phyloP scores from a whole-genome alignment of 2,329 filamentous ascomycete species.

The Fusarium sp. region DNA sequence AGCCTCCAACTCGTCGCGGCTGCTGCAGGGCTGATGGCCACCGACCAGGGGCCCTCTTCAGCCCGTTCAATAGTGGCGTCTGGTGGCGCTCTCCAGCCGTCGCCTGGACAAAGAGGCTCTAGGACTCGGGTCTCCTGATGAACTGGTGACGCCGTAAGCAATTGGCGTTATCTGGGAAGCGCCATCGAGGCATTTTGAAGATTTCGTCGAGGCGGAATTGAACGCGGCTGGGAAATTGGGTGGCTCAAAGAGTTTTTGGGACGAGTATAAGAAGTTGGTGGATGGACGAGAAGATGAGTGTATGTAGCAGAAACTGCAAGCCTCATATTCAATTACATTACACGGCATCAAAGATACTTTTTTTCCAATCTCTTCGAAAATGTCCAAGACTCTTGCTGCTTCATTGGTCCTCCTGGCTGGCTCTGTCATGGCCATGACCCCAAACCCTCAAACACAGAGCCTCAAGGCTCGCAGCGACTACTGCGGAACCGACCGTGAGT shows the following conservation, averaged over 20 bases:
- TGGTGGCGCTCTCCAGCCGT: not conserved
- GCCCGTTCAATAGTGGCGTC: not conserved
- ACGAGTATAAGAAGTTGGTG: slow-evolving; percentile 5
- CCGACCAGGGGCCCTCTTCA: not conserved
- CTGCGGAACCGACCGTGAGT: slow-evolving; percentile 19
- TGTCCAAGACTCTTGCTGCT: not conserved
- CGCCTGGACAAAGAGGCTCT: not conserved
- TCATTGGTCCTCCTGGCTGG: slow-evolving; percentile 7
- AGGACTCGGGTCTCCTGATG: not conserved
- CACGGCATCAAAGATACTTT: not conserved
- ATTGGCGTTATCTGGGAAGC: not conserved
- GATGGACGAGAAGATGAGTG: not conserved
- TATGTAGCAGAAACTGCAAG: not conserved
- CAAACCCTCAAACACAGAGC: not conserved
- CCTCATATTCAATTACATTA: not conserved
- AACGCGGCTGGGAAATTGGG: not conserved
- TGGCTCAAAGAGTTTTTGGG: not conserved
- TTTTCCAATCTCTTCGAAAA: not conserved
- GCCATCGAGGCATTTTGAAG: not conserved
- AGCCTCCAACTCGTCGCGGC: not conserved
- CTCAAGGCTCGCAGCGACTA: slow-evolving; percentile 8
- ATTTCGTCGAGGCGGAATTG: not conserved
- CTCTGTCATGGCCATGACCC: slow-evolving; percentile 3
- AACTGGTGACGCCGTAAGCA: not conserved
- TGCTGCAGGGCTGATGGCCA: not conserved